Conservation (phyloP, 2,329 filamentous ascomycete genomes). For the Alternaria ethzedia region DNA sequence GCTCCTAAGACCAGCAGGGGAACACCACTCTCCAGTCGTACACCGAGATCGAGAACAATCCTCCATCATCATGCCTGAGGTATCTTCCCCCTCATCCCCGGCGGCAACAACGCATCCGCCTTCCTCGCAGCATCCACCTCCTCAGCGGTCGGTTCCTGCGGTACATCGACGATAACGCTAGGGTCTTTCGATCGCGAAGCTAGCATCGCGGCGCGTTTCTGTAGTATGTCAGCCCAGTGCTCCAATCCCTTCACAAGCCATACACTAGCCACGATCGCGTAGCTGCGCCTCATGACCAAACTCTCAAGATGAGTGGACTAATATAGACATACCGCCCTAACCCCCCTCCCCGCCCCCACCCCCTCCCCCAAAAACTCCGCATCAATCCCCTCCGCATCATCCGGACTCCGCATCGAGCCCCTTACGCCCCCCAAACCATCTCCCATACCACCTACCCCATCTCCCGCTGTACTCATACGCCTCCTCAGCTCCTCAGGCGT, state of each 20-base stretch:
- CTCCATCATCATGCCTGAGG: neutral
- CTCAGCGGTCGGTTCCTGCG: slow-evolving; percentile 51
- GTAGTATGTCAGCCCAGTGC: neutral
- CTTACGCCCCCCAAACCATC: neutral
- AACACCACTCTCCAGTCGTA: too few species aligned
- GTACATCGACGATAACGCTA: slow-evolving; percentile 55
- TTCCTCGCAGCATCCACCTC: slow-evolving; percentile 50
- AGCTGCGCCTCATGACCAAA: too few species aligned
- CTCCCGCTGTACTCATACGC: slow-evolving; percentile 26
- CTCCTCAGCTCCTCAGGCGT: slow-evolving; percentile 32
- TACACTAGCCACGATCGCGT: neutral
- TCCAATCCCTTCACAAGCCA: too few species aligned
- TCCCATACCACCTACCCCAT: neutral
- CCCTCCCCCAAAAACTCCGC: slow-evolving; percentile 38
- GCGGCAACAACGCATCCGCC: slow-evolving; percentile 13
- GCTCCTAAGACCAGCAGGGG: too few species aligned
- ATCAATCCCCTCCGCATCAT: slow-evolving; percentile 35
- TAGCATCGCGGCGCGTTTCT: slow-evolving; percentile 50
- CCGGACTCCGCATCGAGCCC: slow-evolving; percentile 20
- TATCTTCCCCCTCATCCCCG: neutral
- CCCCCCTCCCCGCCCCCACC: slow-evolving; percentile 18
- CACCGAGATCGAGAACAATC: too few species aligned
- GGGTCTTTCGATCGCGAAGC: slow-evolving; percentile 49
- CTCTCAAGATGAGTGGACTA: too few species aligned
- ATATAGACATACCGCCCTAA: slow-evolving; percentile 32